Conservation (phyloP, 192 early-diverging fungal species). For the Endogone sp. region DNA sequence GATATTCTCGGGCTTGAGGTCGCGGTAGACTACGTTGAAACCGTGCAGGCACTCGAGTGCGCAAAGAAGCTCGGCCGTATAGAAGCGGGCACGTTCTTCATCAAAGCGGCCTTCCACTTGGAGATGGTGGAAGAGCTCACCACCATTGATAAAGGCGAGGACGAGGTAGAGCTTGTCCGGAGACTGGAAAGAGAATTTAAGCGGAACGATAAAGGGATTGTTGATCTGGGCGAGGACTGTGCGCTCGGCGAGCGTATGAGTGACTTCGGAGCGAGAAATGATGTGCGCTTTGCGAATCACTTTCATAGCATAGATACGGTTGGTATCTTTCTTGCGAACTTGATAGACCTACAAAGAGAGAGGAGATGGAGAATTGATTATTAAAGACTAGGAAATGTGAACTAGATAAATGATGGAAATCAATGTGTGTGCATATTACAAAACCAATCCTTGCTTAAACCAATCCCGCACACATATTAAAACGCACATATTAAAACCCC, state of each 20-base stretch:
- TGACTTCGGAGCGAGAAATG: slow-evolving; percentile 87
- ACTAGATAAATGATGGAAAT: too few species aligned
- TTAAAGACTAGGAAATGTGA: too few species aligned
- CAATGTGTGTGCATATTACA: too few species aligned
- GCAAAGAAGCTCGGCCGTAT: slow-evolving; percentile 87
- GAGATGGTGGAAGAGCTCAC: slow-evolving; percentile 95
- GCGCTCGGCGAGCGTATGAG: slow-evolving; percentile 91
- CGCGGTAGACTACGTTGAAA: slow-evolving; percentile 83
- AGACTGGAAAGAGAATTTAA: slow-evolving; percentile 94
- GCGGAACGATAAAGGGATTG: slow-evolving; percentile 90
- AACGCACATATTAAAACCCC: too few species aligned
- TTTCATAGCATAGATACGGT: slow-evolving; percentile 98
- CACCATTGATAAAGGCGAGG: slow-evolving; percentile 93
- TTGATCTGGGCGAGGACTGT: slow-evolving; percentile 86
- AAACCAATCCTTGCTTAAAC: too few species aligned
- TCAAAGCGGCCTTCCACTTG: slow-evolving; percentile 85
- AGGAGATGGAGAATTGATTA: background rate
- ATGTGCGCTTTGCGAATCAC: slow-evolving; percentile 92
- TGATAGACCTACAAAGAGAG: slow-evolving; percentile 62
- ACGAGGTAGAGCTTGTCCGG: slow-evolving; percentile 95
- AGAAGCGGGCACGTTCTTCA: slow-evolving; percentile 88
- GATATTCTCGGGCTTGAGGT: slow-evolving; percentile 96
- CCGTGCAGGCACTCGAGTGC: slow-evolving; percentile 92
- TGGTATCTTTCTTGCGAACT: slow-evolving; percentile 87
- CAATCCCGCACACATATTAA: too few species aligned